Conservation (phyloP, 129 eudicot species). For the Chrysanthemum makinoi region DNA sequence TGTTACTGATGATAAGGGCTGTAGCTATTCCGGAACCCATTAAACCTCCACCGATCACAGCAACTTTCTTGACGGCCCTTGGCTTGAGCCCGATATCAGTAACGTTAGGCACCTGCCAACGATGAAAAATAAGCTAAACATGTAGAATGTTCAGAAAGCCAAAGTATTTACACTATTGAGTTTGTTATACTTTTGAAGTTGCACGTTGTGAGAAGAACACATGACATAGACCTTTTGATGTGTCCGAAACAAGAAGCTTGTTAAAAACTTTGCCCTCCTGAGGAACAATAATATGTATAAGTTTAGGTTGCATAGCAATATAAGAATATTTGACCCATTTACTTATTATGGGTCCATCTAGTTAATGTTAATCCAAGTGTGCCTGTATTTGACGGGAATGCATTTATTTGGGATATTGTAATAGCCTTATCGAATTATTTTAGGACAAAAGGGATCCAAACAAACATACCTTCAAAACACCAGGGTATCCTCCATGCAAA, state of each 20-base stretch:
- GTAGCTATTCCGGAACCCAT: conserved; percentile 99
- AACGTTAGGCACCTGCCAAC: conserved; percentile 77
- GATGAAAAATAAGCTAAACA: conserved; percentile 8
- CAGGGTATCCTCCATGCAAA: conserved; percentile 75
- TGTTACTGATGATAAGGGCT: conserved; percentile 59
- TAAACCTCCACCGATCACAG: conserved; percentile 91
- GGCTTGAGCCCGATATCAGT: conserved; percentile 87
- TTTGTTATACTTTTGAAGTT: conserved; percentile 69
- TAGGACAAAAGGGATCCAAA: neutral
- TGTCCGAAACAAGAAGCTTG: conserved; percentile 63
- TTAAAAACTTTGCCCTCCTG: conserved; percentile 75
- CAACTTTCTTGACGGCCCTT: conserved; percentile 80
- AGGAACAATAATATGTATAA: conserved; percentile 10
- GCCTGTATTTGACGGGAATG: neutral
- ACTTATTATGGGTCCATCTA: too few species aligned
- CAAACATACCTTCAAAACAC: conserved; percentile 66
- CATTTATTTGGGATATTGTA: neutral
- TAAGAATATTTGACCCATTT: neutral
- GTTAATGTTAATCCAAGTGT: too few species aligned
- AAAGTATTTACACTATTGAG: neutral
- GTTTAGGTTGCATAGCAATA: conserved; percentile 2
- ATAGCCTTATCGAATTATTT: too few species aligned
- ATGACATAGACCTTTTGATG: conserved; percentile 86
- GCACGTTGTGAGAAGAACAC: conserved; percentile 87
- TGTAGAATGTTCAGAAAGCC: neutral